A percentile compares a stretch with the other conserved stretches of the same genome.
These are phyloP conservation scores for Neospora caninum DNA, from an alignment of 169 alveolate genomes.

Conservation along the genomic window DNA sequence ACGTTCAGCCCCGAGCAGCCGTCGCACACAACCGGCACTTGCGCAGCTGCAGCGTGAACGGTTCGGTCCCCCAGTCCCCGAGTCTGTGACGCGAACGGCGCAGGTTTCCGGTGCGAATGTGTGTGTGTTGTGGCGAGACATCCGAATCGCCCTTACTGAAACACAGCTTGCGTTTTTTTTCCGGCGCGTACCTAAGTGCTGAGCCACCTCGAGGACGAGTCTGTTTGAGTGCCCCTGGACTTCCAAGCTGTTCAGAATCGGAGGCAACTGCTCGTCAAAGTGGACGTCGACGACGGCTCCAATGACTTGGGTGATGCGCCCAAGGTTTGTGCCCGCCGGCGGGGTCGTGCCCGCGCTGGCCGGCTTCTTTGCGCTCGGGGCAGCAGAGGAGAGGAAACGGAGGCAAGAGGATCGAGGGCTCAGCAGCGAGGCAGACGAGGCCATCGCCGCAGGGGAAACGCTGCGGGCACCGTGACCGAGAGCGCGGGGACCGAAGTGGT, in stretches of 20 bases:
- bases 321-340: slow-evolving; percentile 67
- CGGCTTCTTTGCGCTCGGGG: not conserved
- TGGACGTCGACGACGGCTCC: slow-evolving; percentile 98
- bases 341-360: slow-evolving; percentile 29
- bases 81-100: too few species aligned
- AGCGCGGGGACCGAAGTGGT: too few species aligned
- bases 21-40: too few species aligned
- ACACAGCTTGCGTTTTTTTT: too few species aligned
- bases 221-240: slow-evolving; percentile 84
- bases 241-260: slow-evolving; percentile 94
- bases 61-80: too few species aligned
- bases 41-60: too few species aligned
- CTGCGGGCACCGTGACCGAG: too few species aligned
- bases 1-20: too few species aligned
- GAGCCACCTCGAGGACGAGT: slow-evolving; percentile 95
- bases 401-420: not conserved
- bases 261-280: slow-evolving; percentile 95
- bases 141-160: too few species aligned
- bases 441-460: too few species aligned
- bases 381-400: not conserved
- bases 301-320: slow-evolving; percentile 94
- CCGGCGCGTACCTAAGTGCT: slow-evolving; percentile 90
- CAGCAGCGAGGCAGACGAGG: not conserved
- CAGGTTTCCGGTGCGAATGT: too few species aligned
- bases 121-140: too few species aligned